Conservation (phyloP, 2,329 filamentous ascomycete species). For the Purpureocillium lavendulum region DNA sequence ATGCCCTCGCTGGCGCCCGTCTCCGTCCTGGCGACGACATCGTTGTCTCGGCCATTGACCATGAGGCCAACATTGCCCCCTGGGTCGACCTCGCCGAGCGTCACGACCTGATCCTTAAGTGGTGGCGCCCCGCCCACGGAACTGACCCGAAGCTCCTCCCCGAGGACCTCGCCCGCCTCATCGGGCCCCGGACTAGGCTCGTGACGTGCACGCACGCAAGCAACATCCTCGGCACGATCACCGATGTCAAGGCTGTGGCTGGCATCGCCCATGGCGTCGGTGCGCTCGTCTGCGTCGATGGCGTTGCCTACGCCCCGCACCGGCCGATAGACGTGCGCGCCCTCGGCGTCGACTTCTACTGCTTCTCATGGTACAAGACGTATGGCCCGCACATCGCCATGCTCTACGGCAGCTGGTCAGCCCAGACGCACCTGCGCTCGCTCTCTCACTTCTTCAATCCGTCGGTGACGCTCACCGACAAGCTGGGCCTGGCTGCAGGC, state of each 20-base stretch:
- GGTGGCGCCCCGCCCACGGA: conserved; percentile 49
- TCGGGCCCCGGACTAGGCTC: conserved; percentile 57
- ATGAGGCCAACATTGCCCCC: conserved; percentile 68
- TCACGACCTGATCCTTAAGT: conserved; percentile 55
- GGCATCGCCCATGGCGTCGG: conserved; percentile 37
- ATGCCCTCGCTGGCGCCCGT: conserved; percentile 27
- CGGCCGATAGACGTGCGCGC: conserved; percentile 58
- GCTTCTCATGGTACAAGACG: conserved; percentile 78
- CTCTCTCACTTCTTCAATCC: conserved; percentile 62
- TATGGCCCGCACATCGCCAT: conserved; percentile 69
- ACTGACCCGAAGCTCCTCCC: conserved; percentile 51
- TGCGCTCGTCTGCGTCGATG: conserved; percentile 64
- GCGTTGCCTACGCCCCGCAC: conserved; percentile 70
- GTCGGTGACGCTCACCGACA: conserved; percentile 50
- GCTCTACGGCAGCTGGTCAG: conserved; percentile 54
- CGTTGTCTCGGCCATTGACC: conserved; percentile 63
- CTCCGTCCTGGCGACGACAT: conserved; percentile 55
- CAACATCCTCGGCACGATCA: conserved; percentile 66
- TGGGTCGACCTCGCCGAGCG: conserved; percentile 62
- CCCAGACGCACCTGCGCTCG: conserved; percentile 46
- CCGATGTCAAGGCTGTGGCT: conserved; percentile 50
- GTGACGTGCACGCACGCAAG: conserved; percentile 67
- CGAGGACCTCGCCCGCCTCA: conserved; percentile 46
- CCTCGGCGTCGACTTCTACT: conserved; percentile 66
- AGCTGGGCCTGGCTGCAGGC: conserved; percentile 58